Base-by-base conservation (phyloP, 169 alveolate genomes). In the Plasmodium chabaudi region DNA sequence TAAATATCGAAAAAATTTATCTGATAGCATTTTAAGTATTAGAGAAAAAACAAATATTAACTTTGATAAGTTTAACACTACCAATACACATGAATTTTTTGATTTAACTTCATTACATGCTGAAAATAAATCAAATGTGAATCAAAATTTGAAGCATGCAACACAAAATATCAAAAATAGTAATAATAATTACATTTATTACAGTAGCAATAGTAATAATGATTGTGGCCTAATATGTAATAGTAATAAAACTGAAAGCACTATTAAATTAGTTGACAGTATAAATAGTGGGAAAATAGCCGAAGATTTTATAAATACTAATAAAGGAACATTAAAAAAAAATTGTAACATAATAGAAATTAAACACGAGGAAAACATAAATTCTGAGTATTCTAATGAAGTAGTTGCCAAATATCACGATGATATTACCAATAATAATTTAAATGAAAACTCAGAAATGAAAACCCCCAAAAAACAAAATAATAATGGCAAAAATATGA, bases 311-410 rank as follows among this genome's bases (percentile, higher is more conserved):
- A n/a, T 27, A 9, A 68, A 27, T 2, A 68, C 23, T 39, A 68
- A 47, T 44, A 46, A 42, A 19, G 12, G 77, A 55, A 47, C 39
- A 47, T 55, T 68, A 10, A 68, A 68, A n/a, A 42, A 17, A 15
- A 42, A 23, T 59, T 27, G 56, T 15, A 23, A 27, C 6, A 68
- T 42, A 42, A 25, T 44, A 46, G 19, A 42, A 55, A 46, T 68
- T 12, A 68, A 68, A 42, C 39, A 46, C 25, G 77, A 68, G 42
- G 47, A 9, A 13, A 59, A 27, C 23, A 9, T 46, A 17, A 27
- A 27, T 68, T 10, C 25, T 15, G 39, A 0, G 7, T n/a, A 68
- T 17, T 39, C 49, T 10, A 68, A 23, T 68, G 64, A 68, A n/a
- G 15, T n/a, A 17, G 61, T 1, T 19, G 3, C 64, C 13, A 27